Percentiles rank a stretch among this genome's conserved stretches.
Evolutionary conservation across 352 stramenopile species (phyloP).

Genomic region (Phytophthora aleatoria): DNA sequence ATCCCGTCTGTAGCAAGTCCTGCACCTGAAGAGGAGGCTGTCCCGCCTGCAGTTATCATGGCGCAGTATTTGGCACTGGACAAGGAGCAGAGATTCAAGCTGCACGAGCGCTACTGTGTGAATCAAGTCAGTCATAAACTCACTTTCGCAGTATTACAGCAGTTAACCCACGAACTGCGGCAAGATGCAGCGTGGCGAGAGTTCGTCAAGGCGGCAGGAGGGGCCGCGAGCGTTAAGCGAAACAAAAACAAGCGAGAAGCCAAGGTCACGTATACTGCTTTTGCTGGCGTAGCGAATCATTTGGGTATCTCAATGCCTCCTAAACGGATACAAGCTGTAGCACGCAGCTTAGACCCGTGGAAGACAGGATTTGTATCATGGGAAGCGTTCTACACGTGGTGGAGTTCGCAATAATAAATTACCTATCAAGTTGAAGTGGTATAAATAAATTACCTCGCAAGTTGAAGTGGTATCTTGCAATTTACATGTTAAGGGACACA

Average conservation of each 20-base stretch:
- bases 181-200: slow-evolving; percentile 60
- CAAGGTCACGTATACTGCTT: slow-evolving; percentile 52
- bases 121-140: slow-evolving; percentile 66
- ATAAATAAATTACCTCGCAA: slow-evolving; percentile 1
- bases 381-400: slow-evolving; percentile 73
- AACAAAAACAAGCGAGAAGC: slow-evolving; percentile 38
- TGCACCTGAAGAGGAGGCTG: slow-evolving; percentile 35
- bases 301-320: slow-evolving; percentile 44
- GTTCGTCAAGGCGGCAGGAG: slow-evolving; percentile 43
- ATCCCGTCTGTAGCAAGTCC: slow-evolving; percentile 45
- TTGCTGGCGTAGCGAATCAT: slow-evolving; percentile 43
- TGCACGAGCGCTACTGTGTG: slow-evolving; percentile 62
- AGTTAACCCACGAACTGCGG: slow-evolving; percentile 67
- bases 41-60: slow-evolving; percentile 61
- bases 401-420: slow-evolving; percentile 38
- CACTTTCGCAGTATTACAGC: slow-evolving; percentile 64
- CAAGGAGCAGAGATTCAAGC: slow-evolving; percentile 49
- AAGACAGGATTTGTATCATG: slow-evolving; percentile 64
- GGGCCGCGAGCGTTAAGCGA: slow-evolving; percentile 7
- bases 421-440: background rate
- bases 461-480: slow-evolving; percentile 17
- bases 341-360: slow-evolving; percentile 49
- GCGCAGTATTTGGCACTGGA: slow-evolving; percentile 62
- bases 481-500: slow-evolving; percentile 23
- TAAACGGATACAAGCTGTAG: slow-evolving; percentile 54